Evolutionary conservation across 2,329 filamentous ascomycete species (phyloP).

Genomic region (Pseudophaeomoniella oleicola): DNA sequence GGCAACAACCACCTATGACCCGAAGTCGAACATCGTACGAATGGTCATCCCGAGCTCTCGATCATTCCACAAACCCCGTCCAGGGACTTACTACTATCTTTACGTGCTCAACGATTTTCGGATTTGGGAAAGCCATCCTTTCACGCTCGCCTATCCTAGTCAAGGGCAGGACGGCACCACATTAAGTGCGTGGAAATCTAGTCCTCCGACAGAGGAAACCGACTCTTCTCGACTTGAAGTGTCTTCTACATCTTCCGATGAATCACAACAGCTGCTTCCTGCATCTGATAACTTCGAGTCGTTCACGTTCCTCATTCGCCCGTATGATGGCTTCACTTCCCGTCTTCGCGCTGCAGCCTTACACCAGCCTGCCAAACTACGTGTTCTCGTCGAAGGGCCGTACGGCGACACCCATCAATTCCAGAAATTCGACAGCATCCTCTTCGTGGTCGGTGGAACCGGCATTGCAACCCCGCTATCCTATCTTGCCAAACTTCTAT

Average conservation of each 20-base stretch:
- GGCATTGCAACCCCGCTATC: slow-evolving; percentile 30
- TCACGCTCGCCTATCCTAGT: slow-evolving; percentile 24
- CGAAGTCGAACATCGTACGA: background rate
- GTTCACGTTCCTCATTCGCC: slow-evolving; percentile 34
- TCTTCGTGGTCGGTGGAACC: slow-evolving; percentile 30
- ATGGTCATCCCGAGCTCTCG: background rate
- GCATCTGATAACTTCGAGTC: slow-evolving; percentile 5
- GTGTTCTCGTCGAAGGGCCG: slow-evolving; percentile 34
- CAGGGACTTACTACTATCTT: background rate
- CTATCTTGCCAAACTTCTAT: slow-evolving; percentile 20
- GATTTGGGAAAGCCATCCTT: slow-evolving; percentile 36
- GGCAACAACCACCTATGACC: slow-evolving; percentile 5
- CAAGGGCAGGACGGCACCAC: background rate
- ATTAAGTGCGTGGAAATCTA: background rate
- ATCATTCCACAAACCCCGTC: background rate
- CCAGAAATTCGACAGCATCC: slow-evolving; percentile 32
- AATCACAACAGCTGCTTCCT: background rate
- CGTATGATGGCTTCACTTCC: slow-evolving; percentile 36
- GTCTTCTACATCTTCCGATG: background rate
- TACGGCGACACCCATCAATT: slow-evolving; percentile 30
- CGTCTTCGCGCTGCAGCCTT: slow-evolving; percentile 18
- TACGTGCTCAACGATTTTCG: background rate
- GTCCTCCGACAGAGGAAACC: background rate
- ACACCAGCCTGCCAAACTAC: background rate
- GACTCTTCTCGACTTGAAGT: background rate